Base-by-base conservation (phyloP, 148 eudicot species). In the Rhododendron griersonianum region DNA sequence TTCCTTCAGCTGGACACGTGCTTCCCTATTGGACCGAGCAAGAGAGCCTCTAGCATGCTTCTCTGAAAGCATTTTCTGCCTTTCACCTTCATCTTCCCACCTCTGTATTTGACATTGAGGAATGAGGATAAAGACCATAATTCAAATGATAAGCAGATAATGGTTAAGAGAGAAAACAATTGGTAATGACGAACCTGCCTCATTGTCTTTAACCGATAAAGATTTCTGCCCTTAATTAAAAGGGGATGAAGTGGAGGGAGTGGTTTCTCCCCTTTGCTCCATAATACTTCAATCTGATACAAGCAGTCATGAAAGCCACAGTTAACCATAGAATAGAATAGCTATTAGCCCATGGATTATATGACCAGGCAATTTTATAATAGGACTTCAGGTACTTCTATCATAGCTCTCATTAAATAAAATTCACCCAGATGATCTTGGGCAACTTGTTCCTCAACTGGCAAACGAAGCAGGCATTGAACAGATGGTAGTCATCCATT, bases 231-330 rank as follows among this genome's bases (percentile, higher is more conserved):
- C 90, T 96, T 94, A 28, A 96, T 93, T 80, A 94, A 91, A 14
- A 96, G 93, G 16, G 96, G 98, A 86, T 93, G 93, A 84, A 95
- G 98, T 78, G 96, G 93, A 87, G 95, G 93, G 82, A 93, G 93
- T 80, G 96, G 92, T 83, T 93, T 96, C 83, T 90, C 88, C 51
- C 98, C 98, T 89, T 91, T 93, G 91, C 98, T 96, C 98, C 98
- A 96, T 57, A 96, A 87, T 59, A 96, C 98, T 87, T 96, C 98
- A 87, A 96, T 89, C 98, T 96, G 87, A 83, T 41, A 83, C 78
- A 8, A 45, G 75, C 55, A 83, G 81, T 59, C 67, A 47, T 81
- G 28, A 77, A 59, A 37, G 25, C 59, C 28, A 9, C 53, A 53
- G 18, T 50, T 50, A 51, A 73, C 25, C 51, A 59, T 45, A 8